Base-by-base conservation (phyloP, 2,329 filamentous ascomycete genomes). In the Clonostachys sp. region DNA sequence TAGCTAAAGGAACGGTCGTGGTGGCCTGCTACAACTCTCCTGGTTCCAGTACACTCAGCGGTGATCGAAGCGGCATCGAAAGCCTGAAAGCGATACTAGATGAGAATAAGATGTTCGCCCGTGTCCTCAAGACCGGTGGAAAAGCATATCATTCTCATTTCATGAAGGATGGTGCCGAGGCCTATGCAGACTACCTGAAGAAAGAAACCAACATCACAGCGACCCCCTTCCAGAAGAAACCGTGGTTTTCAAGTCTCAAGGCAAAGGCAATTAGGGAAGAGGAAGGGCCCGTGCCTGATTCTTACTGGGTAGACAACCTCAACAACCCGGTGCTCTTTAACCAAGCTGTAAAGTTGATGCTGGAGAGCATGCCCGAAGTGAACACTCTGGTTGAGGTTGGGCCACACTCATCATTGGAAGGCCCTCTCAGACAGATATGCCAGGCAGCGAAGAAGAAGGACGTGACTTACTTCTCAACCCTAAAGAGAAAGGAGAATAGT, bases 81-180 rank as follows among this genome's bases (percentile, higher is more conserved):
- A 48, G 46, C 8, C 34, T 52, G 7, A 10, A 39, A 6, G 34
- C 30, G 5, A 41, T 35, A 0, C 48, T 52, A 1, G 52, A 55
- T 30, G 51, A 69, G 4, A 49, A 58, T 3, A 45, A 53, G 2
- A 55, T 59, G 7, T 48, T 68, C 6, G 54, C 53, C 2, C 50
- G 49, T 1, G 57, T 71, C 40, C 58, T 65, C 43, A 24, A 54
- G 8, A 53, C 48, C 38, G 63, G 70, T 2, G 61, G 68, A n/a
- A 67, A 61, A 46, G 70, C 69, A 0, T 74, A 72, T 45, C 71
- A 73, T 55, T 74, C 71, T 1, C 55, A 61, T 30, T 64, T 66
- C 41, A 66, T 68, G 63, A 30, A 30, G 24, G 24, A 9, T 9
- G 24, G 24, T 30, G 24, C 24, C 24, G 7, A 9, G 24, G 8